Percentiles rank a stretch among this genome's conserved stretches.
Evolutionary conservation across 108 stramenopile species (phyloP).

Genomic region (Pseudonitzschia multiseries): DNA sequence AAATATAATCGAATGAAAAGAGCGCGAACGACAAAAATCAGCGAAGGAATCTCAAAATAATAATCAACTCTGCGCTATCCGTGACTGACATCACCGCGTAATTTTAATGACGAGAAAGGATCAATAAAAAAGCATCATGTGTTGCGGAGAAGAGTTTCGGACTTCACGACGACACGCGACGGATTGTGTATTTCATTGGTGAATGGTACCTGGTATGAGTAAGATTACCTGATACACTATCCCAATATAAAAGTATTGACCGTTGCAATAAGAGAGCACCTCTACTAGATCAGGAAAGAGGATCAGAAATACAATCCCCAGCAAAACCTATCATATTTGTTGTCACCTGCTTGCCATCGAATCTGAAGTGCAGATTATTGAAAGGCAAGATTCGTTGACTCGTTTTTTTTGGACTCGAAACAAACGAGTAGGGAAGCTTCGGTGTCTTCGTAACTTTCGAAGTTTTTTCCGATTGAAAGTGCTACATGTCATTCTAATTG

Average conservation of each 20-base stretch:
- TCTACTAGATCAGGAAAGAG: not conserved
- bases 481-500: slow-evolving; percentile 3
- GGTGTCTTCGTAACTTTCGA: not conserved
- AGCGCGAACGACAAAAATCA: not conserved
- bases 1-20: not conserved
- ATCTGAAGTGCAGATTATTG: too few species aligned
- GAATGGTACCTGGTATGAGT: not conserved
- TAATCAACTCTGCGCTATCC: not conserved
- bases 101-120: not conserved
- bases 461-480: not conserved
- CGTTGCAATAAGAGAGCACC: not conserved
- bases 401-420: not conserved
- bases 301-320: not conserved
- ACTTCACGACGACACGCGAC: not conserved
- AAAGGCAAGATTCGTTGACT: not conserved
- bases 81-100: not conserved
- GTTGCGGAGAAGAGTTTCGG: not conserved
- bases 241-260: not conserved
- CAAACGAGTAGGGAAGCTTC: not conserved
- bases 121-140: not conserved
- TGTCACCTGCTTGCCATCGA: not conserved
- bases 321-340: not conserved
- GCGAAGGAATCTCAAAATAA: not conserved
- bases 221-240: not conserved
- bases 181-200: not conserved